These are phyloP conservation scores for Kwoniella dendrophila DNA, from an alignment of 768 basidiomycete species.

Conservation along the genomic window DNA sequence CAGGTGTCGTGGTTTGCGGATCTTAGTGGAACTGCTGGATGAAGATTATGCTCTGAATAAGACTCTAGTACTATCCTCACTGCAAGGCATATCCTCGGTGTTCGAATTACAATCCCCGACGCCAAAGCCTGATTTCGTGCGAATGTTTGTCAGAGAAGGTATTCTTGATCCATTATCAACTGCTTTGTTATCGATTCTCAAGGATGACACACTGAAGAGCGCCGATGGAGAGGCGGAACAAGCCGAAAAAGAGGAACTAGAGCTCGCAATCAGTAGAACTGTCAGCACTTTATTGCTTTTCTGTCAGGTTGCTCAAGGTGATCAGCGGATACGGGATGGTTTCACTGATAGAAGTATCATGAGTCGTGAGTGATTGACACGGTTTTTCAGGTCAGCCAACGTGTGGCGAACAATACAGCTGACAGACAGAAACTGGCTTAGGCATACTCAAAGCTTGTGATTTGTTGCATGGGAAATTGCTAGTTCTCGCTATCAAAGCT, in stretches of 20 bases:
- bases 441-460: slow-evolving; percentile 86
- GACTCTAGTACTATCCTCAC: slow-evolving; percentile 85
- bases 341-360: slow-evolving; percentile 87
- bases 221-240: slow-evolving; percentile 71
- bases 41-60: slow-evolving; percentile 92
- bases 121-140: slow-evolving; percentile 96
- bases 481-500: slow-evolving; percentile 87
- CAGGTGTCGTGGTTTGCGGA: slow-evolving; percentile 91
- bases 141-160: slow-evolving; percentile 97
- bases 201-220: slow-evolving; percentile 63
- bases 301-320: slow-evolving; percentile 93
- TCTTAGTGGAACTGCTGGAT: slow-evolving; percentile 92
- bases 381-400: slow-evolving; percentile 2
- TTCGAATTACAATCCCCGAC: slow-evolving; percentile 90
- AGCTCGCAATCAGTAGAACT: slow-evolving; percentile 71
- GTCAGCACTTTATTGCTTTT: slow-evolving; percentile 88
- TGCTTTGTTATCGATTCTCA: slow-evolving; percentile 83
- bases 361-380: slow-evolving; percentile 68
- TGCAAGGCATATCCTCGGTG: slow-evolving; percentile 91
- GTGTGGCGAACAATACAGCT: too few relatives aligned
- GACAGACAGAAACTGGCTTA: slow-evolving; percentile 55
- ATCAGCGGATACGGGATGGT: slow-evolving; percentile 88
- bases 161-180: slow-evolving; percentile 87
- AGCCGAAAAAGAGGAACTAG: slow-evolving; percentile 82
- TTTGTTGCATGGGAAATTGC: slow-evolving; percentile 79